These are phyloP conservation scores for Hanseniaspora meyeri DNA, from an alignment of 805 yeast genomes.

Conservation along the genomic window DNA sequence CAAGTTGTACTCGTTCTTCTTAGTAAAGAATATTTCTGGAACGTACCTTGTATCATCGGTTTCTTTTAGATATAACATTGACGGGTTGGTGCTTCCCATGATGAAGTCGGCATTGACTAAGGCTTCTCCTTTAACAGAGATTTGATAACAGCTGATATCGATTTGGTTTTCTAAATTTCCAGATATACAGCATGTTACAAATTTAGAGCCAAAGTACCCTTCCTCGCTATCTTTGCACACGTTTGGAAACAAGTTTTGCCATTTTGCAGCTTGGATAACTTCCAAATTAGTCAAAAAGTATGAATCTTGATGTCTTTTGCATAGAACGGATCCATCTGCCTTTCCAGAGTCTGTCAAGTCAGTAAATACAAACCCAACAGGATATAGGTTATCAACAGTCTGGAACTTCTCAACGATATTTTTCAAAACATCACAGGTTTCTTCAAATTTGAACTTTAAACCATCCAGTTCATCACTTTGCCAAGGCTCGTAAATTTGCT, in stretches of 20 bases:
- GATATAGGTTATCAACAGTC: slow-evolving; percentile 44
- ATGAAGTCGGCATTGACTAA: slow-evolving; percentile 76
- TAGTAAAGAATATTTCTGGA: slow-evolving; percentile 83
- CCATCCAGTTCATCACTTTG: slow-evolving; percentile 84
- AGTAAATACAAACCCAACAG: slow-evolving; percentile 78
- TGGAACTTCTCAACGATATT: slow-evolving; percentile 42
- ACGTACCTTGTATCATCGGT: slow-evolving; percentile 69
- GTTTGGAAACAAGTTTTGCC: slow-evolving; percentile 59
- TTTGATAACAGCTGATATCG: slow-evolving; percentile 84
- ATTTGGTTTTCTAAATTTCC: slow-evolving; percentile 86
- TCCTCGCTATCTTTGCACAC: slow-evolving; percentile 48
- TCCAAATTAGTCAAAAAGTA: slow-evolving; percentile 85
- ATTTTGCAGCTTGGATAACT: slow-evolving; percentile 64
- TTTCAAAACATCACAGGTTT: slow-evolving; percentile 29
- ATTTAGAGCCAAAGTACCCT: slow-evolving; percentile 70
- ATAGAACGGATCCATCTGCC: slow-evolving; percentile 78
- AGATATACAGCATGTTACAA: slow-evolving; percentile 82
- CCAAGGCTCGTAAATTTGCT: slow-evolving; percentile 87
- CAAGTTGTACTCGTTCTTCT: slow-evolving; percentile 74
- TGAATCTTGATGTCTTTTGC: slow-evolving; percentile 85
- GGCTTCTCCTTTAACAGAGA: slow-evolving; percentile 75
- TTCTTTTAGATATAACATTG: slow-evolving; percentile 66
- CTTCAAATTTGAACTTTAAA: slow-evolving; percentile 46
- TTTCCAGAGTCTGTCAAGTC: slow-evolving; percentile 80
- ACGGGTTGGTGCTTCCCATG: slow-evolving; percentile 80